Conservation (phyloP, 495 filamentous ascomycete species). For the Aspergillus heteromorphus region DNA sequence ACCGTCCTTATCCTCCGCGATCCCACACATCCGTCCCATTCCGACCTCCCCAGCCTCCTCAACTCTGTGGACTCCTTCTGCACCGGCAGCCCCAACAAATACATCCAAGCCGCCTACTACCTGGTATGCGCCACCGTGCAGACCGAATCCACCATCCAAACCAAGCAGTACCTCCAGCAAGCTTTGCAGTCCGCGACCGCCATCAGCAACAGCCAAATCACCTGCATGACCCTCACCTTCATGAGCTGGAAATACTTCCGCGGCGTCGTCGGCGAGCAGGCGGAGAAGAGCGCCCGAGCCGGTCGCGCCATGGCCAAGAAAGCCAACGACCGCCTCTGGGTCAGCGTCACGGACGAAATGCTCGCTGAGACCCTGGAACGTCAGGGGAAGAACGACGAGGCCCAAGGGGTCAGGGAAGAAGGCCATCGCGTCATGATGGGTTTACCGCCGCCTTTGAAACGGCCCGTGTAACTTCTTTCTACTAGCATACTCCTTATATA, state of each 20-base stretch:
- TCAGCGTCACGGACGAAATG: constrained; percentile 76
- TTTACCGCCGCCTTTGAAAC: constrained; percentile 40
- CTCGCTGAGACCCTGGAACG: constrained; percentile 67
- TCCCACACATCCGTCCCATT: constrained; percentile 46
- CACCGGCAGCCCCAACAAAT: constrained; percentile 59
- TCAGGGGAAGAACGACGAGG: constrained; percentile 63
- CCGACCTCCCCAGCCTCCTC: constrained; percentile 48
- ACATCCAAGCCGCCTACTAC: constrained; percentile 71
- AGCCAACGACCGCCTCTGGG: constrained; percentile 76
- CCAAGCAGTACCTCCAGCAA: constrained; percentile 70
- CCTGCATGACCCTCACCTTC: constrained; percentile 74
- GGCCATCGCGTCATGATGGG: constrained; percentile 39
- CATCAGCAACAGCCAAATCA: constrained; percentile 61
- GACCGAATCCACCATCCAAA: constrained; percentile 58
- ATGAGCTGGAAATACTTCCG: constrained; percentile 84
- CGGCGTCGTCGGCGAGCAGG: constrained; percentile 81
- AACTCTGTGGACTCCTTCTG: constrained; percentile 63
- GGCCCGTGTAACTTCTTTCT: constrained; percentile 15
- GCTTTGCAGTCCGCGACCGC: constrained; percentile 54
- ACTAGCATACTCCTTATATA: too few species aligned
- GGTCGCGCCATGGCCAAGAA: constrained; percentile 68
- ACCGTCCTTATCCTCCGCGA: constrained; percentile 74
- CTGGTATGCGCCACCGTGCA: constrained; percentile 66
- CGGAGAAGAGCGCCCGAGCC: constrained; percentile 79
- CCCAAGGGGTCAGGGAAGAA: constrained; percentile 39